Conservation (phyloP, 192 early-diverging fungal genomes). For the Jimgerdemannia flammicorona region DNA sequence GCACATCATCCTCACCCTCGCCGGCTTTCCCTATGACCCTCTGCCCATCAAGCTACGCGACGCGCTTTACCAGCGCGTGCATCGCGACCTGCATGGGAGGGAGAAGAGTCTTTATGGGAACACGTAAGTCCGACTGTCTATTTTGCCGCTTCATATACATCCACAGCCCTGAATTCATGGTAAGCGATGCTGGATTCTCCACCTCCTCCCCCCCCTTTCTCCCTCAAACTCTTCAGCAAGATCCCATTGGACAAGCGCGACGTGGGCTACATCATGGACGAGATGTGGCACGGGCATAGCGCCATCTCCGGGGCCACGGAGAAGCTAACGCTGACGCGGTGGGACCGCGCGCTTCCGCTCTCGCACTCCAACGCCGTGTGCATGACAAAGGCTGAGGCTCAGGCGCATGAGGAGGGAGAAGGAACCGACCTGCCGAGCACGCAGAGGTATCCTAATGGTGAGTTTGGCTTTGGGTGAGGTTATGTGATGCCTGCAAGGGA, state of each 20-base stretch:
- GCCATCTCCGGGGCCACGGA: constrained; percentile 71
- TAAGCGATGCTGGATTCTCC: no score
- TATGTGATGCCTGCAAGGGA: not conserved
- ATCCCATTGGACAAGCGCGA: constrained; percentile 65
- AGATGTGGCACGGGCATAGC: constrained; percentile 82
- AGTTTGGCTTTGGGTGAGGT: not conserved
- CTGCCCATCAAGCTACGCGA: constrained; percentile 73
- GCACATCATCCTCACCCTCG: constrained; percentile 69
- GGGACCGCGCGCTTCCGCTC: constrained; percentile 68
- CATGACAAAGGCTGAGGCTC: constrained; percentile 80
- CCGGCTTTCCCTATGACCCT: constrained; percentile 56
- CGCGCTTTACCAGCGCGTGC: constrained; percentile 65
- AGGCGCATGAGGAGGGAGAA: constrained; percentile 39
- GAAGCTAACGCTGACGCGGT: constrained; percentile 70
- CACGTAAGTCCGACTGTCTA: constrained; percentile 26
- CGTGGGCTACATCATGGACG: constrained; percentile 85
- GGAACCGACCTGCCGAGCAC: not conserved
- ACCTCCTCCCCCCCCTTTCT: not conserved
- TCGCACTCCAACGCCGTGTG: constrained; percentile 75
- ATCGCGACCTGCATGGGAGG: constrained; percentile 66
- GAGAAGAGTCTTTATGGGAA: constrained; percentile 30
- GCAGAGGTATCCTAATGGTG: not conserved
- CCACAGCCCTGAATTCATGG: no score
- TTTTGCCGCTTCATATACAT: not conserved
- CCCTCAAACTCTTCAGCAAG: constrained; percentile 13